Conservation (phyloP, 129 eudicot genomes). For the Arctium lappa region DNA sequence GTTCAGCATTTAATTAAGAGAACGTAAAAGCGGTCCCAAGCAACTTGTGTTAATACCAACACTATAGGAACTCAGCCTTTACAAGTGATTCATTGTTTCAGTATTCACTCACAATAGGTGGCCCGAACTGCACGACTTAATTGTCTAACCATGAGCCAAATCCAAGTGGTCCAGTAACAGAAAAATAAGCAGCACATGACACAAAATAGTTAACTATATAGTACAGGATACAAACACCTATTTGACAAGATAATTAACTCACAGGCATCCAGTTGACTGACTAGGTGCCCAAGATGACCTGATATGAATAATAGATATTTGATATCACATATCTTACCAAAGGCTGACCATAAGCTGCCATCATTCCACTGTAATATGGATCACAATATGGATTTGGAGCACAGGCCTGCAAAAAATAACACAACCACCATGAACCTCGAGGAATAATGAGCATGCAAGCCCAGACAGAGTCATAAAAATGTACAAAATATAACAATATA, state of each 20-base stretch:
- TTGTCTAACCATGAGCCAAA: too few species aligned
- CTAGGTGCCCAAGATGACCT: not conserved
- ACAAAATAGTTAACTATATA: too few species aligned
- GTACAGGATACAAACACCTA: not conserved
- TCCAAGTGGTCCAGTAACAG: too few species aligned
- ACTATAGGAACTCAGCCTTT: too few species aligned
- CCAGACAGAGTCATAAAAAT: not conserved
- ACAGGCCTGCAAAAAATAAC: conserved; percentile 54
- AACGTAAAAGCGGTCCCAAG: too few species aligned
- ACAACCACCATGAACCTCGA: not conserved
- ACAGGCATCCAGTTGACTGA: too few species aligned
- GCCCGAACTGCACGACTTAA: too few species aligned
- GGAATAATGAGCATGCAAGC: not conserved
- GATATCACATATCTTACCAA: conserved; percentile 45
- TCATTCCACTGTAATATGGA: conserved; percentile 72
- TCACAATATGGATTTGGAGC: conserved; percentile 66
- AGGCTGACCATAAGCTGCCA: conserved; percentile 86
- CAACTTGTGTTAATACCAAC: too few species aligned
- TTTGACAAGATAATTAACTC: not conserved
- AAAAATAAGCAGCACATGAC: too few species aligned
- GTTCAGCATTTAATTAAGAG: too few species aligned
- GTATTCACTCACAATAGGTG: too few species aligned
- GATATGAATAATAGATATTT: not conserved
- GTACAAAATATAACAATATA: not conserved
- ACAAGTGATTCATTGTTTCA: too few species aligned